phyloP scores from a whole-genome alignment of 306 rosid genomes.

The Cucumis hystrix region DNA sequence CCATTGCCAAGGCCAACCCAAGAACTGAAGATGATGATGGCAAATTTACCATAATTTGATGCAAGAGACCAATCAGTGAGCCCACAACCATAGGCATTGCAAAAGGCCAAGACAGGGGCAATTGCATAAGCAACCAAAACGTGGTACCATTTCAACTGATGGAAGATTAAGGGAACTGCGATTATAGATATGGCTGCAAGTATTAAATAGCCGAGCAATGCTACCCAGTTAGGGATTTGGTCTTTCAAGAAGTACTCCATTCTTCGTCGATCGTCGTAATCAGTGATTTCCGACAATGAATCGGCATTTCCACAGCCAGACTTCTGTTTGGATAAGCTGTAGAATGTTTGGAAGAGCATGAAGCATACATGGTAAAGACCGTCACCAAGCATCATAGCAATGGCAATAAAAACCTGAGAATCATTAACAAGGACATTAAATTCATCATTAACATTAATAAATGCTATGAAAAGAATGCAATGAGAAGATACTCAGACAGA shows the following conservation, averaged over 20 bases:
- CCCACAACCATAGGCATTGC: conserved; percentile 67
- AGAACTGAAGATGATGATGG: conserved; percentile 51
- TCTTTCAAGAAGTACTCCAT: conserved; percentile 37
- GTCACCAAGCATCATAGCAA: conserved; percentile 66
- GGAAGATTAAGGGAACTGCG: conserved; percentile 36
- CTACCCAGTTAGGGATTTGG: conserved; percentile 43
- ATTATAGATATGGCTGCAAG: conserved; percentile 37
- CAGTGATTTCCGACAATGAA: not conserved
- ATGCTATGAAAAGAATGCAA: not conserved
- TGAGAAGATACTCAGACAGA: not conserved
- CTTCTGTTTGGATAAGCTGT: conserved; percentile 16
- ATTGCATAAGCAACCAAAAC: conserved; percentile 32
- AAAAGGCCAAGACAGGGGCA: conserved; percentile 60
- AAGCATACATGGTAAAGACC: conserved; percentile 52
- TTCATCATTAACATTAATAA: not conserved
- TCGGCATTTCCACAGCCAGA: not conserved
- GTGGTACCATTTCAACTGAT: conserved; percentile 54
- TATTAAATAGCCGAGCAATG: conserved; percentile 24
- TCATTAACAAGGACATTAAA: not conserved
- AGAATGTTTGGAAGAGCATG: conserved; percentile 27
- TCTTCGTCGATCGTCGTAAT: conserved; percentile 28
- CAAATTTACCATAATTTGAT: conserved; percentile 63
- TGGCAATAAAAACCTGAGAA: conserved; percentile 43
- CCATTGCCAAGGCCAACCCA: conserved; percentile 51
- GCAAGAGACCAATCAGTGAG: conserved; percentile 81